Conservation (phyloP, 768 basidiomycete species). For the Lentinula raphanica region DNA sequence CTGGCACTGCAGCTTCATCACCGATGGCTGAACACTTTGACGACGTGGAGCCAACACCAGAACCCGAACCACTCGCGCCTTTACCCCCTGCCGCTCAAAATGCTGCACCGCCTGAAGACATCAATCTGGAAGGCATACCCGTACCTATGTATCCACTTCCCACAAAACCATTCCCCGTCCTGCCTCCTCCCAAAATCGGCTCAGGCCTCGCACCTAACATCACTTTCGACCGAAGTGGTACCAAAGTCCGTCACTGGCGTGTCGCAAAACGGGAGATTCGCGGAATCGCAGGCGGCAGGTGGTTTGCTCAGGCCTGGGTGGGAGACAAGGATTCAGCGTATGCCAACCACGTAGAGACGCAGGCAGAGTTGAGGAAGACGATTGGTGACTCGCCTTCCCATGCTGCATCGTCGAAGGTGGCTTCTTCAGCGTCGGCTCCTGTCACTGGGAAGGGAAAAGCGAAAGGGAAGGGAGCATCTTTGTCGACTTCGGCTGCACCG, state of each 20-base stretch:
- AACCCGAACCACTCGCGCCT: conserved; percentile 38
- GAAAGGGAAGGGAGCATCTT: conserved; percentile 39
- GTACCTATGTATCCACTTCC: conserved; percentile 75
- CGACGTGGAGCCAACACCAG: conserved; percentile 37
- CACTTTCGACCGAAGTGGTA: conserved; percentile 59
- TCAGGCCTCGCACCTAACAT: conserved; percentile 60
- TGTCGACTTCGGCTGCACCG: conserved; percentile 44
- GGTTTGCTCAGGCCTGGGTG: conserved; percentile 80
- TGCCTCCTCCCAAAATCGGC: conserved; percentile 70
- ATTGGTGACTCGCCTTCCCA: conserved; percentile 26
- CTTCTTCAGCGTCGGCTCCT: conserved; percentile 42
- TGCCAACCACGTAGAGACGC: conserved; percentile 30
- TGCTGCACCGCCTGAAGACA: conserved; percentile 31
- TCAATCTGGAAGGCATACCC: conserved; percentile 53
- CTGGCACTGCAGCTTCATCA: conserved; percentile 70
- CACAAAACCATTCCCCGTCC: conserved; percentile 79
- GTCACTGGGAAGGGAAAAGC: conserved; percentile 31
- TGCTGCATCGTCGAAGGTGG: conserved; percentile 32
- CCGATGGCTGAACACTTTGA: conserved; percentile 51
- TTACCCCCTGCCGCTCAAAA: conserved; percentile 17
- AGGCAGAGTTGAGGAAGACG: conserved; percentile 22
- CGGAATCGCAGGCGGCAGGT: conserved; percentile 79
- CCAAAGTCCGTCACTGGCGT: conserved; percentile 67
- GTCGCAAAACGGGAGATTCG: conserved; percentile 70
- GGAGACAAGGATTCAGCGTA: conserved; percentile 75